Conservation (phyloP, 208 protist species). For the Trypanosomatidae sp. region DNA sequence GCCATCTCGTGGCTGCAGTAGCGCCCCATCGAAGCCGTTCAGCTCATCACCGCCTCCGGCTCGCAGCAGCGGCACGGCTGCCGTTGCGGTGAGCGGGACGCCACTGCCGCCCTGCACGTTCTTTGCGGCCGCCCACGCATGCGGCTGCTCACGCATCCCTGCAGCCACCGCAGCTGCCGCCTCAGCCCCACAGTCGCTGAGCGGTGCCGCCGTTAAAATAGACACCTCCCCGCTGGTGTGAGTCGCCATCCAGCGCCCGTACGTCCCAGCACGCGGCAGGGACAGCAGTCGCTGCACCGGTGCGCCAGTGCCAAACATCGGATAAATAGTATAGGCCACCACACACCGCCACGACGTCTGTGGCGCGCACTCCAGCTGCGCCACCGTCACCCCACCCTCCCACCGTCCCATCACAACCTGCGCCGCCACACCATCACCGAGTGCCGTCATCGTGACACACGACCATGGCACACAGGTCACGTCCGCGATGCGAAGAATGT, state of each 20-base stretch:
- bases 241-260: slow-evolving; percentile 24
- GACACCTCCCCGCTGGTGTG: slow-evolving; percentile 30
- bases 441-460: not conserved
- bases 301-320: slow-evolving; percentile 5
- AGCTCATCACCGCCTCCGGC: slow-evolving; percentile 10
- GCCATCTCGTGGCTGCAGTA: slow-evolving; percentile 25
- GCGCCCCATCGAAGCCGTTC: slow-evolving; percentile 28
- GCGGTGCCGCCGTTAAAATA: slow-evolving; percentile 13
- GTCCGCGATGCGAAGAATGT: not conserved
- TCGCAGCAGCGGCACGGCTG: slow-evolving; percentile 6
- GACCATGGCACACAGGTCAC: not conserved
- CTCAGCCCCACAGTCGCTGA: not conserved
- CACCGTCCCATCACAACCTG: slow-evolving; percentile 26
- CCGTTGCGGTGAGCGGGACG: not conserved
- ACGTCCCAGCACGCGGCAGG: slow-evolving; percentile 12
- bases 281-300: slow-evolving; percentile 21
- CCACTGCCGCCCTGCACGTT: not conserved
- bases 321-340: slow-evolving; percentile 2
- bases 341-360: slow-evolving; percentile 16
- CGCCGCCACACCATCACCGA: not conserved
- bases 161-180: not conserved
- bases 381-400: slow-evolving; percentile 22
- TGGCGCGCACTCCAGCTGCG: not conserved
- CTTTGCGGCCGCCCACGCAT: slow-evolving; percentile 1
- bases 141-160: not conserved